These are phyloP conservation scores for Apiospora arundinis DNA, from an alignment of 2,329 filamentous ascomycete species.

Conservation along the genomic window DNA sequence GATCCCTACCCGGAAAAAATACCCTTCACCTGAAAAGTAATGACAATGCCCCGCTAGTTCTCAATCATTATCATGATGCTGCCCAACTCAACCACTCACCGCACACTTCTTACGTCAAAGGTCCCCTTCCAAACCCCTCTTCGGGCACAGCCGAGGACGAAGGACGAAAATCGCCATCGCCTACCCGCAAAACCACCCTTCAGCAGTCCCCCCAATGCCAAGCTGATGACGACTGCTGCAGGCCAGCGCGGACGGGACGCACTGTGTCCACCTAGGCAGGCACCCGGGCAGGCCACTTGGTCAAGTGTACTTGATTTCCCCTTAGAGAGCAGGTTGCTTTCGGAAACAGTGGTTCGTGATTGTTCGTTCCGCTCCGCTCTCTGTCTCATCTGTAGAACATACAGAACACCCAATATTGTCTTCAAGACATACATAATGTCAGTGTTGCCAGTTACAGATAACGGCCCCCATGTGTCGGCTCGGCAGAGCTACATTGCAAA, in stretches of 20 bases:
- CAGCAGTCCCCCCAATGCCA: background rate
- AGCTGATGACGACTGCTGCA: background rate
- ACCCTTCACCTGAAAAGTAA: background rate
- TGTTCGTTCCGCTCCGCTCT: background rate
- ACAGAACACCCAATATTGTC: background rate
- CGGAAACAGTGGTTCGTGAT: background rate
- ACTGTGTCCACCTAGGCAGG: background rate
- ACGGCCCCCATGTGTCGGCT: background rate
- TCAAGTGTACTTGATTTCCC: background rate
- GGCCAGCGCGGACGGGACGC: background rate
- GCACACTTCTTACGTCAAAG: background rate
- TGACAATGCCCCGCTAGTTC: background rate
- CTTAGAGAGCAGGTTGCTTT: background rate
- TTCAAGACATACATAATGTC: background rate
- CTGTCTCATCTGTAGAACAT: constrained; percentile 15
- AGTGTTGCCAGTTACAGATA: background rate
- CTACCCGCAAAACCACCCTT: background rate
- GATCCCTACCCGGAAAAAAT: background rate
- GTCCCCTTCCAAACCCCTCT: background rate
- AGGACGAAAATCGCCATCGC: background rate
- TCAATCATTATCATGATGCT: background rate
- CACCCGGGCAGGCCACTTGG: background rate
- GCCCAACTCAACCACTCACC: background rate
- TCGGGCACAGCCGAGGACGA: background rate
- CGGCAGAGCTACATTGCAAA: background rate